These are phyloP conservation scores for Orbilia ellipsospora DNA, from an alignment of 2,329 filamentous ascomycete genomes.

Conservation along the genomic window DNA sequence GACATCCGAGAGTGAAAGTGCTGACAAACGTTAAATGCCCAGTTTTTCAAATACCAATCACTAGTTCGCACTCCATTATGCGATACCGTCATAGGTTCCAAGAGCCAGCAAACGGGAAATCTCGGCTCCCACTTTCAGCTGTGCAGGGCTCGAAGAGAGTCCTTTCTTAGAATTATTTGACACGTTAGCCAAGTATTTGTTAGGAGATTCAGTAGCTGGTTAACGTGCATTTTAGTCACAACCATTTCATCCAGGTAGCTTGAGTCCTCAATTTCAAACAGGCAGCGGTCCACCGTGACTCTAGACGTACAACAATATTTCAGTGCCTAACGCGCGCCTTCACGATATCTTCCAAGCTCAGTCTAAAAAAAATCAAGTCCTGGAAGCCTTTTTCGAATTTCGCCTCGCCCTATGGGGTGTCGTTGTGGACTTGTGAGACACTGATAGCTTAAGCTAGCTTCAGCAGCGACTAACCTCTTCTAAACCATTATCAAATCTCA, in stretches of 20 bases:
- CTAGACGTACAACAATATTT: too few relatives aligned
- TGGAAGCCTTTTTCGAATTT: too few relatives aligned
- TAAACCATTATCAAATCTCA: neutral
- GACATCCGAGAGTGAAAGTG: conserved; percentile 24
- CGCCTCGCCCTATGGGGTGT: too few relatives aligned
- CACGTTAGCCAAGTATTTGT: neutral
- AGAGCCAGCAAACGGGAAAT: conserved; percentile 12
- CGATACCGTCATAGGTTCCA: conserved; percentile 19
- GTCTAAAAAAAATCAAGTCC: too few relatives aligned
- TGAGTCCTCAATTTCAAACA: too few relatives aligned
- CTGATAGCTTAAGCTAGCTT: neutral
- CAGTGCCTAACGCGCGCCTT: too few relatives aligned
- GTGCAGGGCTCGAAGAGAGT: conserved; percentile 11
- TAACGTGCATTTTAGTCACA: too few relatives aligned
- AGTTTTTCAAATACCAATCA: conserved; percentile 21
- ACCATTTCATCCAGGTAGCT: too few relatives aligned
- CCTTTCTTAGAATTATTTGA: neutral
- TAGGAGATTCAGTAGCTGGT: neutral
- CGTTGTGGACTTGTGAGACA: neutral
- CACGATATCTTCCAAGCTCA: too few relatives aligned
- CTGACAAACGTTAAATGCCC: conserved; percentile 42
- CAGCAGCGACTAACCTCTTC: neutral
- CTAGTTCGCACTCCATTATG: conserved; percentile 33
- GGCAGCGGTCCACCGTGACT: too few relatives aligned
- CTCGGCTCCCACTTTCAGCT: conserved; percentile 33